phyloP scores from a whole-genome alignment of 2,329 filamentous ascomycete genomes.

The Cadophora sp. region DNA sequence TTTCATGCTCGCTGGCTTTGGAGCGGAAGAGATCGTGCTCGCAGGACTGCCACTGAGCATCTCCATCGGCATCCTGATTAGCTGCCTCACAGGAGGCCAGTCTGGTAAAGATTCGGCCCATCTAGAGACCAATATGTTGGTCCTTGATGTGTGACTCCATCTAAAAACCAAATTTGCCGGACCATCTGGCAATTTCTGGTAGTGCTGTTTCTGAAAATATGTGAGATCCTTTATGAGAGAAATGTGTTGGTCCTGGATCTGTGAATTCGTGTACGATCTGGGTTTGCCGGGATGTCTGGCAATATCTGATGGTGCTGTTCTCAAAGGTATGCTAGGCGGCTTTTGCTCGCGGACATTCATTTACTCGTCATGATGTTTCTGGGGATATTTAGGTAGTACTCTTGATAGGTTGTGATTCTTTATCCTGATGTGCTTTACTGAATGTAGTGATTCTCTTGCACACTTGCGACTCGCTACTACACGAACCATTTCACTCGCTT shows the following conservation, averaged over 20 bases:
- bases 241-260: neutral
- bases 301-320: too few relatives aligned
- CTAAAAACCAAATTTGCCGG: too few relatives aligned
- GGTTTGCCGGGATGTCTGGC: too few relatives aligned
- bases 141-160: too few relatives aligned
- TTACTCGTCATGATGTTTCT: too few relatives aligned
- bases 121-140: too few relatives aligned
- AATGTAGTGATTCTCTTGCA: neutral
- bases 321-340: too few relatives aligned
- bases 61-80: neutral
- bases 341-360: too few relatives aligned
- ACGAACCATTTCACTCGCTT: neutral
- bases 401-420: neutral
- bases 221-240: neutral
- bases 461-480: neutral
- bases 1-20: neutral
- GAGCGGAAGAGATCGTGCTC: neutral
- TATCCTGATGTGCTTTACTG: neutral
- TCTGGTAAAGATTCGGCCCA: too few relatives aligned
- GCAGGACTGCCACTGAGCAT: constrained; percentile 5
- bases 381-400: neutral
- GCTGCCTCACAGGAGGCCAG: neutral
- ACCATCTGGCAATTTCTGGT: too few relatives aligned
- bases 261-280: neutral
- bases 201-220: too few relatives aligned